Percentiles rank a stretch among this genome's conserved stretches.
Evolutionary conservation across 2,329 filamentous ascomycete species (phyloP).

Genomic region (Coniochaeta sp.): DNA sequence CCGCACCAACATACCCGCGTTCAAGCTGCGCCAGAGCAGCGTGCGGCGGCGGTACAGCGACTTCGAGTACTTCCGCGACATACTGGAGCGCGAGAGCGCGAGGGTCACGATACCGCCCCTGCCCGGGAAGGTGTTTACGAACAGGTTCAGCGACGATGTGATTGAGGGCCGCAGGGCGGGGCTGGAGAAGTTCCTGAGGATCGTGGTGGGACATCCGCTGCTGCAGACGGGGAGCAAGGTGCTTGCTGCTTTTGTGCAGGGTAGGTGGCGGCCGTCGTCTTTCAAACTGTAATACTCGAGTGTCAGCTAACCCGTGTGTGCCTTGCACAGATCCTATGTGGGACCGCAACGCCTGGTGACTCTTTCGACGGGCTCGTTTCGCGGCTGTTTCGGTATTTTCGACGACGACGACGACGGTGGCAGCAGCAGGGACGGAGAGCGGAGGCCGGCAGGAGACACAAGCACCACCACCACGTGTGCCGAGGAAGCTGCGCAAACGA

Average conservation of each 20-base stretch:
- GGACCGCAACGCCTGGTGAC: conserved; percentile 85
- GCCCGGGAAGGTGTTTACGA: conserved; percentile 96
- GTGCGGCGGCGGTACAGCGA: conserved; percentile 94
- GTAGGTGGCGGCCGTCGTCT: conserved; percentile 38
- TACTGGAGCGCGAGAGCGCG: conserved; percentile 89
- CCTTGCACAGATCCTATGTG: conserved; percentile 69
- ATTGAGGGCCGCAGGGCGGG: conserved; percentile 91
- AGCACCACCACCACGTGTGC: conserved; percentile 17
- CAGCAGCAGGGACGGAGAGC: background rate
- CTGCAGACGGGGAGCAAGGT: conserved; percentile 98
- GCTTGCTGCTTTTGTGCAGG: conserved; percentile 91
- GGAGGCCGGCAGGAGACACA: conserved; percentile 4
- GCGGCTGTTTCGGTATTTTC: conserved; percentile 9
- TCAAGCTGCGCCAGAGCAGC: conserved; percentile 84
- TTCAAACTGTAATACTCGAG: background rate
- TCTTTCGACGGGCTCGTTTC: conserved; percentile 25
- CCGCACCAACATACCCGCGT: conserved; percentile 96
- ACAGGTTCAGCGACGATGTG: conserved; percentile 95
- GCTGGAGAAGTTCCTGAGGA: conserved; percentile 91
- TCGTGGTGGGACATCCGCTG: conserved; percentile 92
- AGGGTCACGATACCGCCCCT: conserved; percentile 92
- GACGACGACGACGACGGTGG: background rate
- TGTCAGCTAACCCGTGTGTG: conserved; percentile 6
- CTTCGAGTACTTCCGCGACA: conserved; percentile 98
- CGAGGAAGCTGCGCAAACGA: conserved; percentile 37